Evolutionary conservation across 257 asterid species (phyloP).

Genomic region (Solanum virginianum): DNA sequence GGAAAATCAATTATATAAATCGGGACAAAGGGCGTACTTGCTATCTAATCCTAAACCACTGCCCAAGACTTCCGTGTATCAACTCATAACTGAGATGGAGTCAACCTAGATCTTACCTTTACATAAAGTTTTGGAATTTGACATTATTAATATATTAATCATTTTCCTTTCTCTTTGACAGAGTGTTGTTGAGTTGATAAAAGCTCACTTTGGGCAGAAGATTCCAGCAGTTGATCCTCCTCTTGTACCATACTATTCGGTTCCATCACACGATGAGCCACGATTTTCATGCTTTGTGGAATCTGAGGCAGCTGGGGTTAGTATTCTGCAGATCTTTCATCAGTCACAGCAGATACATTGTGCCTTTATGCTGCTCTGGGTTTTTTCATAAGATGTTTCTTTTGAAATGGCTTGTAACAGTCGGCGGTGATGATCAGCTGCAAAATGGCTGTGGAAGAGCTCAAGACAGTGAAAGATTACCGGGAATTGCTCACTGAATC

Average conservation of each 20-base stretch:
- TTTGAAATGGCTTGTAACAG: conserved; percentile 32
- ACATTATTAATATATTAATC: not conserved
- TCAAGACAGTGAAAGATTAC: conserved; percentile 77
- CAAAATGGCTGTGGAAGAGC: conserved; percentile 66
- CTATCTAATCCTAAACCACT: not conserved
- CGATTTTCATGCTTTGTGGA: conserved; percentile 83
- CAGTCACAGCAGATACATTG: not conserved
- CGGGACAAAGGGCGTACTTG: not conserved
- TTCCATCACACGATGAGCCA: conserved; percentile 79
- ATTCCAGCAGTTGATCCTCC: conserved; percentile 48
- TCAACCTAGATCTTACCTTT: not conserved
- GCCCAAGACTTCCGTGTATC: not conserved
- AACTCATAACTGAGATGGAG: not conserved
- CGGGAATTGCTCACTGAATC: conserved; percentile 77
- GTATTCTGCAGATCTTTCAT: conserved; percentile 8
- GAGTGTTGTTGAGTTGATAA: conserved; percentile 82
- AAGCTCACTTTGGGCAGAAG: conserved; percentile 63
- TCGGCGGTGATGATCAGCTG: conserved; percentile 97
- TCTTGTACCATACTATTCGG: conserved; percentile 47
- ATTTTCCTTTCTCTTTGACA: conserved; percentile 20
- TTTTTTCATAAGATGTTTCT: not conserved
- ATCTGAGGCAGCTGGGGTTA: conserved; percentile 94
- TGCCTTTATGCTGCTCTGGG: not conserved
- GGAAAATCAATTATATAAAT: too few relatives aligned
- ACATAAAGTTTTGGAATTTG: not conserved